Evolutionary conservation across 2,329 filamentous ascomycete genomes (phyloP), one percentile per base, ranked within the genome.

Genomic region (Epichloe aotearoae): DNA sequence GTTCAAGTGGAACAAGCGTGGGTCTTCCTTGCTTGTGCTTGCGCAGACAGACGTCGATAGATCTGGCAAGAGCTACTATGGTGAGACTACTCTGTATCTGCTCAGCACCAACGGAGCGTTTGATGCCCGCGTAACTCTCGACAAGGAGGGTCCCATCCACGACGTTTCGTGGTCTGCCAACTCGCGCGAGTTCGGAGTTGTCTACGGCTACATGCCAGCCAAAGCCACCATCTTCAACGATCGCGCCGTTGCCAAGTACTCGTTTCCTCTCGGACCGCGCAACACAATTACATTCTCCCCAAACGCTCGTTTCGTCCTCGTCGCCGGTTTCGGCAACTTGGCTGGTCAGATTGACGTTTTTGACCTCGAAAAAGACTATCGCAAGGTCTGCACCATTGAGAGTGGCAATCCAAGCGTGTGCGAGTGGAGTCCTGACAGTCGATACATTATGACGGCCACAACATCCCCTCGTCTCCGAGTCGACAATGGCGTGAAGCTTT

Each of bases 151-250:
- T 0, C 93, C 93, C 5, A 96, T 97, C 61, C 91, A 97, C 68
- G 93, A 98, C 64, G 91, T 98, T 42, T 82, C 86, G n/a, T 98
- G 93, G 93, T 96, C 89, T 44, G 90, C 93, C 46, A 97, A 93
- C 69, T 94, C 89, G 60, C 94, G 89, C 72, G 91, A 97, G 69
- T 98, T 98, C 63, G 91, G 89, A 64, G 93, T 98, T 34, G 84
- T 96, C 15, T 98, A 98, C 65, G 93, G 93, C 54, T 97, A 88
- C 69, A 97, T 96, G 89, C 93, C 93, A n/a, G 88, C 93, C 51
- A 97, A 97, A 77, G 93, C 91, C 3, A 96, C 91, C 58, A 93
- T 98, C 59, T 98, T 97, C 79, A 96, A 96, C 68, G 80, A 85
- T 61, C 84, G 88, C 56, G 93, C 87, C 55, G 79, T 89, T 53